These are phyloP conservation scores for Solanum piurae DNA, from an alignment of 257 asterid genomes.

Conservation along the genomic window DNA sequence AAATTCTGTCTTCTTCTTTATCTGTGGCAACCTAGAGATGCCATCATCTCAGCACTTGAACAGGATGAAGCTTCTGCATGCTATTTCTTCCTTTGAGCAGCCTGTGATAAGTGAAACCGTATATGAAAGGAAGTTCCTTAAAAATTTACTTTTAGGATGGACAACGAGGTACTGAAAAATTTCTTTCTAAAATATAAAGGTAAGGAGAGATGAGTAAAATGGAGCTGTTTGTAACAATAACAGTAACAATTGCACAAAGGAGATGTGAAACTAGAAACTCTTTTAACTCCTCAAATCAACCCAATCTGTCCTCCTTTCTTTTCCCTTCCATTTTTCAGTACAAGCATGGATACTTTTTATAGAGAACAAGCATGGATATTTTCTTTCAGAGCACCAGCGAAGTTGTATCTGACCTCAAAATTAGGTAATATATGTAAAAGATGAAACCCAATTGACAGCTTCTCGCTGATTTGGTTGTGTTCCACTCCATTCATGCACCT, in stretches of 20 bases:
- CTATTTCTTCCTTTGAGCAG: constrained; percentile 11
- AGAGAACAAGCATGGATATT: background rate
- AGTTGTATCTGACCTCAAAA: background rate
- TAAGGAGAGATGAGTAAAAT: background rate
- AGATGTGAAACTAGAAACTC: background rate
- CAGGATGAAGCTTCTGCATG: background rate
- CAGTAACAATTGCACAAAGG: background rate
- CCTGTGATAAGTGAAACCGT: constrained; percentile 6
- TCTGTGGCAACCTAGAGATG: background rate
- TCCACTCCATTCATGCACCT: background rate
- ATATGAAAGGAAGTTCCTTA: background rate
- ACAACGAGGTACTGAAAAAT: background rate
- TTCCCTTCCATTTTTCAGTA: background rate
- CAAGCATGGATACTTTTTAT: background rate
- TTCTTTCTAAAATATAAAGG: background rate
- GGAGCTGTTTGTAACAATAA: background rate
- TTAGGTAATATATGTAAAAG: background rate
- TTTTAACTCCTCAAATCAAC: background rate
- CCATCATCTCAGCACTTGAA: background rate
- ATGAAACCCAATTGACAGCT: background rate
- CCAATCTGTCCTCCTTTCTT: background rate
- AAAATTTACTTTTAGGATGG: background rate
- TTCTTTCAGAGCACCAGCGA: background rate
- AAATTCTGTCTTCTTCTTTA: background rate
- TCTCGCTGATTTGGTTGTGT: background rate